A percentile compares a stretch with the other conserved stretches of the same genome.
These are phyloP conservation scores for Cutaneotrichosporon dermatis DNA, from an alignment of 1,284 basidiomycete genomes.

Conservation along the genomic window DNA sequence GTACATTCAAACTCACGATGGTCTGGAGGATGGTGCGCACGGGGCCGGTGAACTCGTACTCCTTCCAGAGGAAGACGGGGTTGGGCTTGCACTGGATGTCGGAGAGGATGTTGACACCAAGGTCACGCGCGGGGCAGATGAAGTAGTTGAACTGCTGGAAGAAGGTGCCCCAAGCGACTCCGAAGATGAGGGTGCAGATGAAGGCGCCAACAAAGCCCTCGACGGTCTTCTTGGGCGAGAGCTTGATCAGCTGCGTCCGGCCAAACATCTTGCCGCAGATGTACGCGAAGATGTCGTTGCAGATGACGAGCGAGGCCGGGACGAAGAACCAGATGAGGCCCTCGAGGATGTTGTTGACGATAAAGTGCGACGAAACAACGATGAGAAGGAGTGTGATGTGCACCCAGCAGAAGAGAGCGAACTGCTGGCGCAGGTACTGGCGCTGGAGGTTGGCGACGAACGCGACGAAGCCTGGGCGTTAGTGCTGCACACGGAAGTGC, in stretches of 20 bases:
- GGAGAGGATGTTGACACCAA: slow-evolving; percentile 86
- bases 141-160: slow-evolving; percentile 97
- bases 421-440: slow-evolving; percentile 91
- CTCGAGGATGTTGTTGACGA: slow-evolving; percentile 97
- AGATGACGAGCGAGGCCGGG: slow-evolving; percentile 93
- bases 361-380: slow-evolving; percentile 96
- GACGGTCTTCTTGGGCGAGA: slow-evolving; percentile 98
- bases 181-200: slow-evolving; percentile 87
- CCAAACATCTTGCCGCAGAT: slow-evolving; percentile 93
- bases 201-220: slow-evolving; percentile 98
- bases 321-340: slow-evolving; percentile 99
- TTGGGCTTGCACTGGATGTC: slow-evolving; percentile 77
- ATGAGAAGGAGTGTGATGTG: slow-evolving; percentile 95
- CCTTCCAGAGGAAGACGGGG: slow-evolving; percentile 82
- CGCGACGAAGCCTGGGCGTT: slow-evolving; percentile 70
- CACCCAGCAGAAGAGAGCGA: slow-evolving; percentile 99
- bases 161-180: slow-evolving; percentile 82
- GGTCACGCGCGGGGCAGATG: slow-evolving; percentile 94
- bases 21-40: slow-evolving; percentile 60
- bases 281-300: slow-evolving; percentile 98
- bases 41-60: slow-evolving; percentile 67
- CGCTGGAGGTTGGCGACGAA: slow-evolving; percentile 94
- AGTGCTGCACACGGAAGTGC: too few species aligned
- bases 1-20: slow-evolving; percentile 53
- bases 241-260: slow-evolving; percentile 88